These are phyloP conservation scores for Zymoseptoria tritici DNA, from an alignment of 2,329 filamentous ascomycete species.

Conservation along the genomic window DNA sequence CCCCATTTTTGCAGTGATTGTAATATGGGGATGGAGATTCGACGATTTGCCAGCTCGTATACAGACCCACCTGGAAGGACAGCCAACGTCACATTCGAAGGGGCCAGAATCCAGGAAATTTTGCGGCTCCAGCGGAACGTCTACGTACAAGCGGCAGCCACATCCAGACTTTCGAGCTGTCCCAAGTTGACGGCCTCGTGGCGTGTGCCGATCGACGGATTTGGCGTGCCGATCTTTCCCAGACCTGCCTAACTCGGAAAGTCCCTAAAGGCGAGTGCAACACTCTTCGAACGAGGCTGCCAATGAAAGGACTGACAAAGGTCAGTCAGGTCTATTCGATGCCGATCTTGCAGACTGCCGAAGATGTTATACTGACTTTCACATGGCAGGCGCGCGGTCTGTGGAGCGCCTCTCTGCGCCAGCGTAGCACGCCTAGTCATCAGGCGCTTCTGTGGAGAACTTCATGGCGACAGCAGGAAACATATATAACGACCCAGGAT, in stretches of 20 bases:
- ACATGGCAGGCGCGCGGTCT: background rate
- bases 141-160: background rate
- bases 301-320: background rate
- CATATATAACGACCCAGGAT: background rate
- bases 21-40: background rate
- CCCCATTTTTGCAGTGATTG: too few species aligned
- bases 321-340: background rate
- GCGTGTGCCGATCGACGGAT: background rate
- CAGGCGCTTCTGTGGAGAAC: background rate
- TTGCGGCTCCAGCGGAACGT: background rate
- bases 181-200: background rate
- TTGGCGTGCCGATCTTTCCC: background rate
- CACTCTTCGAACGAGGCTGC: background rate
- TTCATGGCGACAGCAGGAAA: background rate
- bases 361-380: background rate
- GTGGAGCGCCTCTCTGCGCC: background rate
- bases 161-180: background rate
- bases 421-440: background rate
- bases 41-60: background rate
- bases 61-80: background rate
- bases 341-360: background rate
- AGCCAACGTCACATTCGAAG: background rate
- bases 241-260: background rate
- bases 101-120: background rate
- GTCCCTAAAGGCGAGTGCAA: background rate